Percentiles rank a stretch among this genome's conserved stretches.
Conservation (phyloP, 208 protist species). For the Dictyostelium gargantuum region DNA sequence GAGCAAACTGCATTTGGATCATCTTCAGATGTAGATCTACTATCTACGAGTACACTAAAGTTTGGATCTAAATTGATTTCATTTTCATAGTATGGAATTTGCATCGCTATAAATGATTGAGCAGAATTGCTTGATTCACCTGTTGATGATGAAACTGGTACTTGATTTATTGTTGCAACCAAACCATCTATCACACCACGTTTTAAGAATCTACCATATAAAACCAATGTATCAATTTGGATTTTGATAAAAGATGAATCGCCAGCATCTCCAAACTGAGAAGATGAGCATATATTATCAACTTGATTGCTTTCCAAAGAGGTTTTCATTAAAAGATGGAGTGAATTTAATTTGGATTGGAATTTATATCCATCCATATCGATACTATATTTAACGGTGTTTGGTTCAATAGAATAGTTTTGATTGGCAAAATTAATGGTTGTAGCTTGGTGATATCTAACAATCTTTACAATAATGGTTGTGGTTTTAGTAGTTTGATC, state of each 20-base stretch:
- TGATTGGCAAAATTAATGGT: not conserved
- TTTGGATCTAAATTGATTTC: not conserved
- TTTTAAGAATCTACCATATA: conserved; percentile 25
- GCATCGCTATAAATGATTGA: not conserved
- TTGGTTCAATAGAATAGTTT: not conserved
- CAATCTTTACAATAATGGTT: not conserved
- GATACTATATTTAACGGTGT: conserved; percentile 8
- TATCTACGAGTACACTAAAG: conserved; percentile 9
- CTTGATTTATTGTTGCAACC: not conserved
- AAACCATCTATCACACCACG: not conserved
- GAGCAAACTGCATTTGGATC: not conserved
- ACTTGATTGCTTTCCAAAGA: not conserved
- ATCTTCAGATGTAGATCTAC: too few relatives aligned
- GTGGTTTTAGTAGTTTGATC: not conserved
- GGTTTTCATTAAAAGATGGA: not conserved
- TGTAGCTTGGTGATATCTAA: not conserved
- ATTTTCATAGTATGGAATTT: not conserved
- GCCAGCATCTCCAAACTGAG: not conserved
- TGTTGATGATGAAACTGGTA: not conserved
- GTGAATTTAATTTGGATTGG: not conserved
- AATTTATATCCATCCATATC: not conserved
- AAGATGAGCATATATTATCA: not conserved
- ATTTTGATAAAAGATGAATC: not conserved
- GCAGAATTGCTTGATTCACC: not conserved
- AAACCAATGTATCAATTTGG: not conserved